Percentiles rank a stretch among this genome's conserved stretches.
phyloP scores from a whole-genome alignment of 768 basidiomycete genomes.

The Xerocomellus intermedius region DNA sequence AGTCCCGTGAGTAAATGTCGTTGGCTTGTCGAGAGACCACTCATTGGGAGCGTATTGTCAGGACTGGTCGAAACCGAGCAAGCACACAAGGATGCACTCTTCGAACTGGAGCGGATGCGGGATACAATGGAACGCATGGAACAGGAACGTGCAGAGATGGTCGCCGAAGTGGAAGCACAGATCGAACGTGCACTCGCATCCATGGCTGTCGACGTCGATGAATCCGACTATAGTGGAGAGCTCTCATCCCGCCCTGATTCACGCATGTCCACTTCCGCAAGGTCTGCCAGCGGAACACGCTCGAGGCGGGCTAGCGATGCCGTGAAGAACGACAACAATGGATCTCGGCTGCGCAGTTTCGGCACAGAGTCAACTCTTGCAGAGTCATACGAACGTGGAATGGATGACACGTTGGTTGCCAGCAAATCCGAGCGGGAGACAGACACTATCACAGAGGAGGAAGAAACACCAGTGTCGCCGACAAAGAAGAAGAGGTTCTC shows the following conservation, averaged over 20 bases:
- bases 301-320: constrained; percentile 65
- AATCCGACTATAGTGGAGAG: constrained; percentile 64
- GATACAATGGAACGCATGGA: constrained; percentile 87
- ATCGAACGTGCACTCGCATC: constrained; percentile 83
- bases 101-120: constrained; percentile 83
- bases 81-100: constrained; percentile 75
- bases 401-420: constrained; percentile 36
- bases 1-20: constrained; percentile 58
- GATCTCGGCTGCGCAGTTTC: constrained; percentile 60
- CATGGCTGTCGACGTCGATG: constrained; percentile 75
- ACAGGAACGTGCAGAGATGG: constrained; percentile 81
- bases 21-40: background rate
- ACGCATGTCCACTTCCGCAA: constrained; percentile 59
- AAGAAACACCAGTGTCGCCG: constrained; percentile 41
- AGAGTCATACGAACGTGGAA: constrained; percentile 55
- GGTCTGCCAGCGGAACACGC: constrained; percentile 42
- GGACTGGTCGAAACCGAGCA: constrained; percentile 80
- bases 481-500: constrained; percentile 78
- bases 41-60: constrained; percentile 26
- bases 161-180: constrained; percentile 90
- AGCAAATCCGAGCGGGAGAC: constrained; percentile 44
- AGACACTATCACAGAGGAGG: constrained; percentile 59
- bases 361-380: constrained; percentile 81
- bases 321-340: constrained; percentile 34
- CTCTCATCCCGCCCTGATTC: constrained; percentile 65